phyloP scores from a whole-genome alignment of 2,329 filamentous ascomycete species.

The Pseudocercospora fijiensis region DNA sequence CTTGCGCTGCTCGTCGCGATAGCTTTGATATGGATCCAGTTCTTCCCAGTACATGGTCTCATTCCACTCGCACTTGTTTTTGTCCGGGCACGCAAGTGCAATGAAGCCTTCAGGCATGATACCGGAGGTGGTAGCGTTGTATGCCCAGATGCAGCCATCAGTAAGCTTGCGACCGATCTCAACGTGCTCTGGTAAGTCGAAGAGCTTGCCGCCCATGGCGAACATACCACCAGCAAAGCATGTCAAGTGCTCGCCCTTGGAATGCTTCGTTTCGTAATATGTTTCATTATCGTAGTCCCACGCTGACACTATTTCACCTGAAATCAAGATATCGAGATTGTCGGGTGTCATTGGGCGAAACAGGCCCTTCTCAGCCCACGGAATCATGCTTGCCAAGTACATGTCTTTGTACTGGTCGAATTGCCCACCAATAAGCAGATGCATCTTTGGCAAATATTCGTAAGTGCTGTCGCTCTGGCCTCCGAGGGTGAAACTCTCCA shows the following conservation, averaged over 20 bases:
- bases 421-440: conserved; percentile 72
- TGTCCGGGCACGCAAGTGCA: conserved; percentile 46
- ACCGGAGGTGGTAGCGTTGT: conserved; percentile 49
- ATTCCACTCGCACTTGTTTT: conserved; percentile 45
- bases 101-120: conserved; percentile 56
- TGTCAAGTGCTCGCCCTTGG: conserved; percentile 52
- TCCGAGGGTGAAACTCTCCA: conserved; percentile 55
- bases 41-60: conserved; percentile 46
- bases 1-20: conserved; percentile 27
- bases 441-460: conserved; percentile 63
- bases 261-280: conserved; percentile 39
- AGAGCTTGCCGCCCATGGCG: conserved; percentile 54
- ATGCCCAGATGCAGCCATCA: conserved; percentile 58
- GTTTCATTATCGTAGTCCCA: conserved; percentile 49
- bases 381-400: conserved; percentile 67
- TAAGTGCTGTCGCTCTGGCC: conserved; percentile 58
- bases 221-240: conserved; percentile 60
- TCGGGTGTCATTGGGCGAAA: conserved; percentile 73
- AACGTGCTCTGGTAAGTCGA: conserved; percentile 51
- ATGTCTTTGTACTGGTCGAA: conserved; percentile 70
- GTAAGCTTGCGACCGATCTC: conserved; percentile 52
- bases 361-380: conserved; percentile 70
- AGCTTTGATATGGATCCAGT: conserved; percentile 37
- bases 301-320: conserved; percentile 53
- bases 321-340: conserved; percentile 69